phyloP scores from a whole-genome alignment of 2,329 filamentous ascomycete genomes.

The Colletotrichum tabaci region DNA sequence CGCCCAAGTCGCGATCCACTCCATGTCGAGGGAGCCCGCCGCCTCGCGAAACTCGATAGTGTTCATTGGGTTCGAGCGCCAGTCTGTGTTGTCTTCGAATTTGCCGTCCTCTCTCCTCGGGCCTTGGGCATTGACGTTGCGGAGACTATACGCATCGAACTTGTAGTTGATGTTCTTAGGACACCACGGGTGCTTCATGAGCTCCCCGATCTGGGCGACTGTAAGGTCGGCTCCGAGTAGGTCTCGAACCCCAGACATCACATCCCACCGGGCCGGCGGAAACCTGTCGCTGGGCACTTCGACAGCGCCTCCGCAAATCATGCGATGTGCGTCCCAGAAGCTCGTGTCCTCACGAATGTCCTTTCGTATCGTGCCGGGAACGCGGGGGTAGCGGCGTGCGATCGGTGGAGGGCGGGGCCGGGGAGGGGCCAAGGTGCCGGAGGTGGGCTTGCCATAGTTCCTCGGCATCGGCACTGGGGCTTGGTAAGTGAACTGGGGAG shows the following conservation, averaged over 20 bases:
- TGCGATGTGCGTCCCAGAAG: constrained; percentile 17
- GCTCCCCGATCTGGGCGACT: constrained; percentile 28
- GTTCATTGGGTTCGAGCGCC: neutral
- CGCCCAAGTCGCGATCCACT: constrained; percentile 53
- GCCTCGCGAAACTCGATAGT: constrained; percentile 58
- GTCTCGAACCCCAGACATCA: constrained; percentile 42
- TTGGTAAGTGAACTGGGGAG: constrained; percentile 13
- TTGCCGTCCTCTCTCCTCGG: neutral
- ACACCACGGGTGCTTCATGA: constrained; percentile 13
- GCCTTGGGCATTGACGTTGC: neutral
- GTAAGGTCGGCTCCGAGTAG: constrained; percentile 35
- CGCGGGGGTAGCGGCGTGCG: constrained; percentile 20
- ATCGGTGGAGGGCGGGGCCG: constrained; percentile 33
- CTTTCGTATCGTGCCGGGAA: constrained; percentile 31
- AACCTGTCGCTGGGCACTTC: neutral
- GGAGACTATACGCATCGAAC: constrained; percentile 29
- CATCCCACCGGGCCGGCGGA: constrained; percentile 24
- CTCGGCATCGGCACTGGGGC: constrained; percentile 19
- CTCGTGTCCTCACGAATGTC: constrained; percentile 4
- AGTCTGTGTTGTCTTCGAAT: constrained; percentile 5
- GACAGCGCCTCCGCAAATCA: neutral
- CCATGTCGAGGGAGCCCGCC: constrained; percentile 51
- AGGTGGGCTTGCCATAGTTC: neutral
- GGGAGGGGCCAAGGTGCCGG: constrained; percentile 6
- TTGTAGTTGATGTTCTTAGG: constrained; percentile 39